Evolutionary conservation across 2,329 filamentous ascomycete genomes (phyloP), one percentile per base, ranked within the genome.

Genomic region (Scedosporium aurantiacum): DNA sequence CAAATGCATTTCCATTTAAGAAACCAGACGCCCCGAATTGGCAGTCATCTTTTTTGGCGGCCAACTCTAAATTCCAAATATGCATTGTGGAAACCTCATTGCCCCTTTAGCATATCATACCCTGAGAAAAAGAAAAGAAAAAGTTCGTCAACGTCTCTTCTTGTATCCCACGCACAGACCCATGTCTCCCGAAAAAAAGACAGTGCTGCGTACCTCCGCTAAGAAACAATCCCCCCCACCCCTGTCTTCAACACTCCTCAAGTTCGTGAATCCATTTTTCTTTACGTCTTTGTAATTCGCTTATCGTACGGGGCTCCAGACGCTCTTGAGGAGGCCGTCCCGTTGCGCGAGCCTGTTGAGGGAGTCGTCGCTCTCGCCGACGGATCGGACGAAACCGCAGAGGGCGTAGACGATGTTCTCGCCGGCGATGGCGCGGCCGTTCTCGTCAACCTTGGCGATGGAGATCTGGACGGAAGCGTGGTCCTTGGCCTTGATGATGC

Each of bases 401-500:
- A 99, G 89, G 71, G 94, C 93, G 78, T 96, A 99, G 75, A 90
- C 87, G 80, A 97, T 89, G 87, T 92, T 96, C 83, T 97, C 94
- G 79, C 93, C 91, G 70, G 90, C 91, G 81, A 86, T 74, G 69
- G 92, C 91, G 73, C 92, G 90, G 77, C 94, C 94, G 82, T 92
- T 95, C 88, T 99, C 94, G 79, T 97, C 93, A 72, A 99, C 94
- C 84, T 97, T 97, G 79, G 88, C 93, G 76, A 99, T 83, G 72
- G 88, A 90, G 79, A 99, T 91, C 82, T 99, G 94, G 72, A 97
- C 94, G 66, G 90, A 96, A 73, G 91, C 93, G 86, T 99, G 94
- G 82, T 99, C 94, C 84, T 97, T 97, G 84, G 94, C 91, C 85
- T 97, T 97, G 88, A 99, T 97, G 85, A 97, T 97, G 82, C 94